Percentiles rank a stretch among this genome's conserved stretches.
Evolutionary conservation across 192 early-diverging fungal genomes (phyloP).

Genomic region (Chytriomyces hyalinus): DNA sequence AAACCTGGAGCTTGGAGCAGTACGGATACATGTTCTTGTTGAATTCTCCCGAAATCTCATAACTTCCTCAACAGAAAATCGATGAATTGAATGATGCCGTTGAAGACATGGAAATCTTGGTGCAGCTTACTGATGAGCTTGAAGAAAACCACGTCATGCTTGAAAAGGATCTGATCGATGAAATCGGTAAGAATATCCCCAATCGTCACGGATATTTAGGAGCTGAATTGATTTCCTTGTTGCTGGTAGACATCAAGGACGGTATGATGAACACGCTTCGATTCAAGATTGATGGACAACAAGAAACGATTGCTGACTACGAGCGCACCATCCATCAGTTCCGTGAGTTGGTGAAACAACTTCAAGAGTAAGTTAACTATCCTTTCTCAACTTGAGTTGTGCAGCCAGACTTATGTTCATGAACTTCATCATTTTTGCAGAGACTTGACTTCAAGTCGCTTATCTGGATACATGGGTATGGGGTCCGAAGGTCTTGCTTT

Average conservation of each 20-base stretch:
- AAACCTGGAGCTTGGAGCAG: constrained; percentile 78
- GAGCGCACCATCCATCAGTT: constrained; percentile 86
- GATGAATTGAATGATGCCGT: constrained; percentile 79
- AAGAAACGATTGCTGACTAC: constrained; percentile 85
- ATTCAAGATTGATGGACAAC: constrained; percentile 63
- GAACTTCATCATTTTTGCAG: neutral
- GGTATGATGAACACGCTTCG: constrained; percentile 66
- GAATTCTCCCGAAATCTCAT: constrained; percentile 26
- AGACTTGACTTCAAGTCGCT: constrained; percentile 17
- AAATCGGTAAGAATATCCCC: constrained; percentile 60
- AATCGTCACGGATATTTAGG: neutral
- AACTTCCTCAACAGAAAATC: constrained; percentile 51
- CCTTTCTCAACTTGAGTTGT: constrained; percentile 32
- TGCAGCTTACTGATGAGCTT: constrained; percentile 89
- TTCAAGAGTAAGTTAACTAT: constrained; percentile 66
- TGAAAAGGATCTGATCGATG: constrained; percentile 82
- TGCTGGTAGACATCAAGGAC: constrained; percentile 65
- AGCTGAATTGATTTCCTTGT: constrained; percentile 6
- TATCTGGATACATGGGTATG: neutral
- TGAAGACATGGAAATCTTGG: constrained; percentile 89
- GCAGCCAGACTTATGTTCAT: neutral
- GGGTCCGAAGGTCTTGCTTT: neutral
- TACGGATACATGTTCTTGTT: constrained; percentile 27
- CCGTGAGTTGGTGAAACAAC: constrained; percentile 73
- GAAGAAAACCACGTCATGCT: constrained; percentile 92